Percentiles rank a stretch among this genome's conserved stretches.
Conservation (phyloP, 2,329 filamentous ascomycete species). For the Cladophialophora carrionii region DNA sequence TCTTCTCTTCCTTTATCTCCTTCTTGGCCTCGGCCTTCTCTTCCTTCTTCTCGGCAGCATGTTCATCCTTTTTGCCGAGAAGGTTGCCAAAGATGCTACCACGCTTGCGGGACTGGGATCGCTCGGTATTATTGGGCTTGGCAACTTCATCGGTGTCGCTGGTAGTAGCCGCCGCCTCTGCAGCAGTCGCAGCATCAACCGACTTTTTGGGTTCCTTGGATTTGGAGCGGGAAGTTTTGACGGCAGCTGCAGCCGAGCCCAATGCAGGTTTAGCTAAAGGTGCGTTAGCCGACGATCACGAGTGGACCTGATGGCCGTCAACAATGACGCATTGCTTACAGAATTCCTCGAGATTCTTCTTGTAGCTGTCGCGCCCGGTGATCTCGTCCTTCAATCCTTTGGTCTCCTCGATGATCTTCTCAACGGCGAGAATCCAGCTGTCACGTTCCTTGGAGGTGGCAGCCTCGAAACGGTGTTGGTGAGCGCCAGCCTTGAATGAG, state of each 20-base stretch:
- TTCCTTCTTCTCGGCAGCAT: constrained; percentile 50
- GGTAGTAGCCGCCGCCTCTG: constrained; percentile 30
- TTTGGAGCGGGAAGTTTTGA: constrained; percentile 41
- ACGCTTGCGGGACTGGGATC: constrained; percentile 63
- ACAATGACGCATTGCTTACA: constrained; percentile 50
- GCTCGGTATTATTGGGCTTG: constrained; percentile 60
- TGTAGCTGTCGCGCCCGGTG: constrained; percentile 82
- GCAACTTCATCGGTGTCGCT: constrained; percentile 41
- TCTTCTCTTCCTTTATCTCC: constrained; percentile 52
- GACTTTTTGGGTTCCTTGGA: constrained; percentile 44
- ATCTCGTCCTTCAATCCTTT: constrained; percentile 77
- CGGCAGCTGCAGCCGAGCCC: constrained; percentile 42
- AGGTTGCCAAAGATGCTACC: constrained; percentile 62
- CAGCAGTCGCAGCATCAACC: constrained; percentile 32
- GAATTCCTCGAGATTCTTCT: constrained; percentile 75
- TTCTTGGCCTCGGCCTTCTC: constrained; percentile 46
- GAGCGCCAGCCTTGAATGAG: constrained; percentile 77
- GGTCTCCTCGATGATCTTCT: constrained; percentile 80
- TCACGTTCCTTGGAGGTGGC: constrained; percentile 74
- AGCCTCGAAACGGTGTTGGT: constrained; percentile 96
- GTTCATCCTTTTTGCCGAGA: constrained; percentile 62
- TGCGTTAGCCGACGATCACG: constrained; percentile 39
- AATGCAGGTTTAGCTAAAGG: constrained; percentile 50
- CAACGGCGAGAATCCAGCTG: constrained; percentile 85
- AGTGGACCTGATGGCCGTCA: constrained; percentile 11